Base-by-base conservation (phyloP, 148 eudicot species). In the Tetragonia tetragonoides region DNA sequence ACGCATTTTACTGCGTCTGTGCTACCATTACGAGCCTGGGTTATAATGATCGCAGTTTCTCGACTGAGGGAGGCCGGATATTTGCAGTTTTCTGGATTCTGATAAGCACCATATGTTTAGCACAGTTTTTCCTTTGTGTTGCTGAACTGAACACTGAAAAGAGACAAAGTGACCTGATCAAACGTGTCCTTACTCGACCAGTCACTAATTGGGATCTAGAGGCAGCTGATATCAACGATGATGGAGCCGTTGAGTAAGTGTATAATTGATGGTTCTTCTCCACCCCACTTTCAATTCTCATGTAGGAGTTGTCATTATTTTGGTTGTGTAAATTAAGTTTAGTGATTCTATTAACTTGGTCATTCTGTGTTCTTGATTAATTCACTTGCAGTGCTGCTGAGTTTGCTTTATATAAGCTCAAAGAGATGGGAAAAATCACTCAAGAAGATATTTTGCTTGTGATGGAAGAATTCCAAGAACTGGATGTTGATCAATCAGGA, bases 1-100 rank as follows among this genome's bases (percentile, higher is more conserved):
- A 95, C 81, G 94, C 99, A 3, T 93, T 95, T 68, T 95, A 93
- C 73, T 93, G 99, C 76, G 95, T 93, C 68, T 91, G 97, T 69
- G 86, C 88, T 51, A 93, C 97, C 2, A 82, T 95, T 57, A 93
- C 99, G 23, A 87, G 97, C 23, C 84, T 95, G 73, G 99, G 99
- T 14, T 95, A 95, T 73, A 96, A 97, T 53, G 94, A 91, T 66
- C 88, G 84, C 56, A 91, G 97, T 84, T 95, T 95, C 87, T 88
- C 94, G 17, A 90, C 97, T 3, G 71, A 81, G 76, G 87, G 88
- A 9, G 99, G 97, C 15, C 94, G 99, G 40, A 47, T 87, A 61
- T 95, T 95, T 75, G 97, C 97, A 10, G 79, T 91, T 47, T 77
- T 89, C 42, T 95, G 99, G 99, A 95, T 95, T 69, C 73, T 95